Percentiles rank a stretch among this genome's conserved stretches.
These are phyloP conservation scores for Thelonectria olida DNA, from an alignment of 2,329 filamentous ascomycete species.

Conservation along the genomic window DNA sequence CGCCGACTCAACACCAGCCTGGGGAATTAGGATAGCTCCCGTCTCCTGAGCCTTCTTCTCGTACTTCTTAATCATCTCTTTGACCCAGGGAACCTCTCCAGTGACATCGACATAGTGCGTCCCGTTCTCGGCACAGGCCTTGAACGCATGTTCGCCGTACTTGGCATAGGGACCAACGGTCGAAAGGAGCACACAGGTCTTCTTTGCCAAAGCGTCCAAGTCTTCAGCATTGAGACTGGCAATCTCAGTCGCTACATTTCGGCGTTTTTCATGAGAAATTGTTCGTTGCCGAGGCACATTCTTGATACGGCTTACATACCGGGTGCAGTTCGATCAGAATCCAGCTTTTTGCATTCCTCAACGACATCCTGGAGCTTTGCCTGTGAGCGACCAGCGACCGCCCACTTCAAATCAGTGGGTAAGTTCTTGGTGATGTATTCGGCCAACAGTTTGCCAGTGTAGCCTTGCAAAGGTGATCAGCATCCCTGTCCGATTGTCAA, in stretches of 20 bases:
- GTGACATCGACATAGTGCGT: conserved; percentile 74
- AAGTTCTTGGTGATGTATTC: conserved; percentile 77
- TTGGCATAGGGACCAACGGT: conserved; percentile 67
- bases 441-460: conserved; percentile 81
- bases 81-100: conserved; percentile 67
- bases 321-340: conserved; percentile 75
- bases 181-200: conserved; percentile 65
- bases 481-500: background rate
- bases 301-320: conserved; percentile 57
- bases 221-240: conserved; percentile 57
- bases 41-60: conserved; percentile 59
- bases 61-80: conserved; percentile 69
- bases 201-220: conserved; percentile 60
- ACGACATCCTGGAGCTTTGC: conserved; percentile 77
- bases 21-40: conserved; percentile 69
- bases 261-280: conserved; percentile 8
- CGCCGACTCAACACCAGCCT: conserved; percentile 70
- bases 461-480: conserved; percentile 61
- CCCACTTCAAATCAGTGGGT: conserved; percentile 86
- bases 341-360: conserved; percentile 71
- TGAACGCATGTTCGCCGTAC: conserved; percentile 67
- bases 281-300: background rate
- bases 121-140: conserved; percentile 68
- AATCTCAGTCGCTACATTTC: conserved; percentile 59
- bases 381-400: conserved; percentile 83